Conservation (phyloP, 2,329 filamentous ascomycete species). For the Aureobasidium sp. region DNA sequence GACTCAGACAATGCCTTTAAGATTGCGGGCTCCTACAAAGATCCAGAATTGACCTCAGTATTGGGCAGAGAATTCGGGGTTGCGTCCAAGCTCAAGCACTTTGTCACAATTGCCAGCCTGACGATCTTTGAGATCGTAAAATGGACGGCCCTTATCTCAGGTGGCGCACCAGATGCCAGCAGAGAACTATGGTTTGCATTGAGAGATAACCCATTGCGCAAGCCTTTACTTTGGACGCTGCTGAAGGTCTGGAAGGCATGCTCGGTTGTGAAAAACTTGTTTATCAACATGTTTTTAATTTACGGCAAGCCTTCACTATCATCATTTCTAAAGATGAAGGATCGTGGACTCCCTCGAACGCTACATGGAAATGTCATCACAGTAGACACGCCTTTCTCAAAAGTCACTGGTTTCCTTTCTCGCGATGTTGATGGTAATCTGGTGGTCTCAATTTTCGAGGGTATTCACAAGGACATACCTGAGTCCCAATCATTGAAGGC, state of each 20-base stretch:
- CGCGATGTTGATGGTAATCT: conserved; percentile 11
- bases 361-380: conserved; percentile 14
- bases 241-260: conserved; percentile 19
- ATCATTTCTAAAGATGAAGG: conserved; percentile 1
- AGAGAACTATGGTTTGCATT: conserved; percentile 17
- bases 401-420: conserved; percentile 16
- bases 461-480: conserved; percentile 2
- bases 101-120: neutral
- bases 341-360: conserved; percentile 14
- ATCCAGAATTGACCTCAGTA: conserved; percentile 5
- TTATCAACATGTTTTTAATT: conserved; percentile 14
- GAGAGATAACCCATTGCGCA: conserved; percentile 2
- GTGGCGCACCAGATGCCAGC: conserved; percentile 15
- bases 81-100: neutral
- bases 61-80: neutral
- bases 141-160: conserved; percentile 17
- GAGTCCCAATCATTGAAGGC: conserved; percentile 2
- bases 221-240: conserved; percentile 12
- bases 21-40: neutral
- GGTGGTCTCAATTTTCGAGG: conserved; percentile 13
- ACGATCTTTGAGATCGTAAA: conserved; percentile 12
- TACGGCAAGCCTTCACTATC: neutral
- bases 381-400: conserved; percentile 16
- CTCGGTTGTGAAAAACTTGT: conserved; percentile 17
- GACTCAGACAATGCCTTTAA: conserved; percentile 1